Percentiles rank a stretch among this genome's conserved stretches.
Evolutionary conservation across 106 monocot genomes (phyloP).

Genomic region (Apostasia ramifera): DNA sequence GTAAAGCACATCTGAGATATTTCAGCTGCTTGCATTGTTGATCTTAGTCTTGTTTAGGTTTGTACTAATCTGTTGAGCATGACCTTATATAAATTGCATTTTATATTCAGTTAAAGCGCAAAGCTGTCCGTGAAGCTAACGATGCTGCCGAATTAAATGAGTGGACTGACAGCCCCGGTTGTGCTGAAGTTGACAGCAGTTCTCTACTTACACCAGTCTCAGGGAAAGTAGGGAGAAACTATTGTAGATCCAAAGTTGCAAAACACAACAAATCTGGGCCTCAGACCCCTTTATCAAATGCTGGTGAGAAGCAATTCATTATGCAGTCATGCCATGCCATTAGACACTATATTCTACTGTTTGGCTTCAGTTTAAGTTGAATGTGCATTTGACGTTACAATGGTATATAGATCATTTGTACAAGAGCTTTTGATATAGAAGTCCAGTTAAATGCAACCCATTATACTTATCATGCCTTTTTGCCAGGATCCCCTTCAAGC

Average conservation of each 20-base stretch:
- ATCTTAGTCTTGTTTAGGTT: too few species aligned
- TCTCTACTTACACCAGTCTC: constrained; percentile 59
- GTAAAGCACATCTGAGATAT: too few species aligned
- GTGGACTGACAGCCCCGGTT: constrained; percentile 46
- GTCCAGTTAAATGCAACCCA: neutral
- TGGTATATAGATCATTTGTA: neutral
- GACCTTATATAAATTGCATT: neutral
- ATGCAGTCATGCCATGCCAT: neutral
- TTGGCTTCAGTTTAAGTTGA: neutral
- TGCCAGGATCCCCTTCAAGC: constrained; percentile 64
- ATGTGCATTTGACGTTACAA: neutral
- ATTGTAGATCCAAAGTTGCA: constrained; percentile 28
- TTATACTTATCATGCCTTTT: neutral
- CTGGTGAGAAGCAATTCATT: constrained; percentile 26
- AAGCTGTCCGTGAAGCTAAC: constrained; percentile 41
- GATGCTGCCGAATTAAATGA: constrained; percentile 65
- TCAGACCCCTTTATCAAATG: constrained; percentile 62
- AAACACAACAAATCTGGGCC: constrained; percentile 41
- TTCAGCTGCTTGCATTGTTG: too few species aligned
- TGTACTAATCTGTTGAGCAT: neutral
- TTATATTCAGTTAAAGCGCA: constrained; percentile 62
- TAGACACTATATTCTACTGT: neutral
- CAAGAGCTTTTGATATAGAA: neutral
- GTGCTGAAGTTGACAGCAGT: constrained; percentile 40
- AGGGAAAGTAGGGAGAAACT: constrained; percentile 42